Base-by-base conservation (phyloP, 2,329 filamentous ascomycete genomes). In the Apiospora aurea region DNA sequence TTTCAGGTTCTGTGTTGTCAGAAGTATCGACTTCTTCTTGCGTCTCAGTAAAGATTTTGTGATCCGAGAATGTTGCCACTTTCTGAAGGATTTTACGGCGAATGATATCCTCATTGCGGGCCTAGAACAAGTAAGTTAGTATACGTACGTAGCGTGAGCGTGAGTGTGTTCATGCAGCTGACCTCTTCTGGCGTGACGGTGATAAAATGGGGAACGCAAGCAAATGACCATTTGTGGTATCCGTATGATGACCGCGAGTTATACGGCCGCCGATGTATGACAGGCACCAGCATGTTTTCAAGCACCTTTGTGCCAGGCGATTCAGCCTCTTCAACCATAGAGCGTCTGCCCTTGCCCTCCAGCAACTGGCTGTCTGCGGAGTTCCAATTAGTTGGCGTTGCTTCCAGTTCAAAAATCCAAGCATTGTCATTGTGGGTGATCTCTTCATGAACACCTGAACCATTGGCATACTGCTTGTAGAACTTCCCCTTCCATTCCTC, bases 401-500 rank as follows among this genome's bases (percentile, higher is more conserved):
- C 85, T 73, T 97, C 94, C 10, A 98, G 82, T 81, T 99, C 96
- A 77, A 93, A 86, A 44, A 90, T 92, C 41, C 94, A 88, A 14
- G 89, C 89, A 67, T 93, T 85, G 71, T 93, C 89, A 72, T 93
- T 93, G 29, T 79, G 74, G 34, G 85, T 81, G 70, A 98, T 95
- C 67, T 91, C 90, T 71, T 97, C 95, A 0, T 91, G 90, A 13
- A 95, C 90, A 43, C 87, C 86, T 10, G 81, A 80, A 5, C 83
- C 84, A 77, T 98, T 93, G 34, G 94, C 89, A 75, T 96, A 95
- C 69, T 94, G 88, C 79, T 95, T 96, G 85, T 95, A 98, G 81
- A 98, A 95, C 76, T 92, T 94, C 76, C 90, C 87, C 76, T 90
- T 93, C 80, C 94, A 97, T 69, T 97, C 90, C 78, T 99, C 96